Base-by-base conservation (phyloP, 768 basidiomycete genomes). In the Amanita molliuscula region DNA sequence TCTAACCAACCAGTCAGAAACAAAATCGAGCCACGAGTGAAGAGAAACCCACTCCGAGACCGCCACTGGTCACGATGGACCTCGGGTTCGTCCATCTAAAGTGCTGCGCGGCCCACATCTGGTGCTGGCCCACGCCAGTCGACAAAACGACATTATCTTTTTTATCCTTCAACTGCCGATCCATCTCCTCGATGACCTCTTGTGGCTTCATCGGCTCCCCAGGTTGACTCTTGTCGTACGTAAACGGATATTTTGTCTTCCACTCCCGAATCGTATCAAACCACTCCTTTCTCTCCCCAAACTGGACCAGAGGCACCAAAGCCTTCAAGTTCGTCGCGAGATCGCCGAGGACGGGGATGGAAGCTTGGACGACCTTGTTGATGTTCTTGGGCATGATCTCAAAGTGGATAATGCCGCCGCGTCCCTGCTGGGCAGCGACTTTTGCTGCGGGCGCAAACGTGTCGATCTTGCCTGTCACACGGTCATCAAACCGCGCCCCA, bases 31-130 rank as follows among this genome's bases (percentile, higher is more conserved):
- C 41, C 50, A 21, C 35, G 38, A 56, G 33, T 41, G 42, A 37
- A 51, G n/a, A 23, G 37, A 53, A 2, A 78, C 88, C 56, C 67
- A 92, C 90, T 4, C 95, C 95, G 16, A 97, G 78, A 55, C 95
- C 95, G 56, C 95, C 95, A 29, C 89, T 93, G 11, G 93, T 91
- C 48, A 95, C 82, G 84, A 97, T 77, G 41, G 88, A 76, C 36
- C 83, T 76, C 0, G 96, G 96, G 44, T 84, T 69, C 53, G 70
- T 86, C 94, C 94, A 99, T 52, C 94, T 75, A 68, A 80, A 98
- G 64, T 84, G 75, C 65, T 99, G 96, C 36, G 89, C 90, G 1
- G 95, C 95, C 93, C 92, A 98, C 96, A 98, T 98, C 68, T 99
- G 95, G 69, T 98, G 96, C 65, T 99, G 96, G 6, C 96, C 96